phyloP scores from a whole-genome alignment of 345 rosid species.

The Durio zibethinus region DNA sequence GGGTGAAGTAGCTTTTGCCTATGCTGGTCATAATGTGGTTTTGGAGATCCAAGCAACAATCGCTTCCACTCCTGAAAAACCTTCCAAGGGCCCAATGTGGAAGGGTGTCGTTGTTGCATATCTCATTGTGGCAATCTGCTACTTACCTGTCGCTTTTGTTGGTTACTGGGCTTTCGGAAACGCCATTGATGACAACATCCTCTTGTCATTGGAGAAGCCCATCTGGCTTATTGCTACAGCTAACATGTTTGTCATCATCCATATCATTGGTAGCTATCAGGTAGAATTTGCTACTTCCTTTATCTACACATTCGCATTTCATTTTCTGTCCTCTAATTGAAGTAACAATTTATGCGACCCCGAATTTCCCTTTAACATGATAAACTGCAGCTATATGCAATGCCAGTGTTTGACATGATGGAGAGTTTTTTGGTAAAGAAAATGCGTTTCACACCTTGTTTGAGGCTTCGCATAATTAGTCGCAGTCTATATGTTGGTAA shows the following conservation, averaged over 20 bases:
- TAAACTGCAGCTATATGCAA: conserved; percentile 48
- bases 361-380: neutral
- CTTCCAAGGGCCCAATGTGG: conserved; percentile 85
- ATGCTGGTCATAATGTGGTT: conserved; percentile 81
- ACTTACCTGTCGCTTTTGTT: conserved; percentile 67
- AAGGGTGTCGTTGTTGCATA: conserved; percentile 75
- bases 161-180: conserved; percentile 69
- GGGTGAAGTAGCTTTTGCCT: conserved; percentile 81
- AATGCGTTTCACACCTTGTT: conserved; percentile 44
- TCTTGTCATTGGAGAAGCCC: conserved; percentile 60
- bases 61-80: conserved; percentile 78
- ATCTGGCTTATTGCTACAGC: conserved; percentile 66
- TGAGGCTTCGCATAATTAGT: conserved; percentile 53
- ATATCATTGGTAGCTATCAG: conserved; percentile 90
- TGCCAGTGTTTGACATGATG: conserved; percentile 87
- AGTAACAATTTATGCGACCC: neutral
- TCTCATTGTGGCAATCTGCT: conserved; percentile 64
- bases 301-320: neutral
- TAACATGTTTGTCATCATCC: conserved; percentile 69
- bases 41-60: conserved; percentile 91
- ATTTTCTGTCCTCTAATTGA: neutral
- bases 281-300: conserved; percentile 10
- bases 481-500: conserved; percentile 69
- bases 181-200: conserved; percentile 64
- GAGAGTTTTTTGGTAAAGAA: conserved; percentile 62